Conservation (phyloP, 169 alveolate genomes). For the Eimeria sp. region DNA sequence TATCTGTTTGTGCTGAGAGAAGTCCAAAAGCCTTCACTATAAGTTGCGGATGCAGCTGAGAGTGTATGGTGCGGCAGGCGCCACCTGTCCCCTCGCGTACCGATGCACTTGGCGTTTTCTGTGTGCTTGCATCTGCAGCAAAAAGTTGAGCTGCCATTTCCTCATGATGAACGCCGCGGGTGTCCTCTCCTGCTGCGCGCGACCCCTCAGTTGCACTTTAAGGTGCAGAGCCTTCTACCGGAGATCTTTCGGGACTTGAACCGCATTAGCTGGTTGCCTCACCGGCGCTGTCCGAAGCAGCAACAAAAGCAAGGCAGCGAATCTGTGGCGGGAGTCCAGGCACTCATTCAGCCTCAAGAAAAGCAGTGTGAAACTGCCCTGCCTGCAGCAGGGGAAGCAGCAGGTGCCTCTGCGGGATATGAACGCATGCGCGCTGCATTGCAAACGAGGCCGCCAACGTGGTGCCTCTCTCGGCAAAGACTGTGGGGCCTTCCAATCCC, state of each 20-base stretch:
- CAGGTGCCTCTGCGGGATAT: slow-evolving; percentile 49
- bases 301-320: neutral
- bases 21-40: neutral
- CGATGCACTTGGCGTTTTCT: neutral
- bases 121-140: slow-evolving; percentile 39
- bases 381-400: neutral
- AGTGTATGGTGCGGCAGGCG: neutral
- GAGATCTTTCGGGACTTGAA: slow-evolving; percentile 31
- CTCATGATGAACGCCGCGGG: slow-evolving; percentile 56
- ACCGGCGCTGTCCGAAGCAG: slow-evolving; percentile 26
- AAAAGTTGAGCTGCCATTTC: slow-evolving; percentile 17
- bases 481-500: slow-evolving; percentile 92
- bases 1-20: neutral
- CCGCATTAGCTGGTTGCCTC: slow-evolving; percentile 56
- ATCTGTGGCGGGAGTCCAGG: neutral
- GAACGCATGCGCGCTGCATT: slow-evolving; percentile 75
- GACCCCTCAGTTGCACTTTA: slow-evolving; percentile 60
- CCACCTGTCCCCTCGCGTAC: neutral
- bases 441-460: slow-evolving; percentile 83
- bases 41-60: neutral
- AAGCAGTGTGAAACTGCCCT: slow-evolving; percentile 28
- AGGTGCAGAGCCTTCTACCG: slow-evolving; percentile 28
- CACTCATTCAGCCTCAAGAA: neutral
- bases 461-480: slow-evolving; percentile 93
- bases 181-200: slow-evolving; percentile 67